Conservation (phyloP, 192 early-diverging fungal genomes). For the Coemansia sp. region DNA sequence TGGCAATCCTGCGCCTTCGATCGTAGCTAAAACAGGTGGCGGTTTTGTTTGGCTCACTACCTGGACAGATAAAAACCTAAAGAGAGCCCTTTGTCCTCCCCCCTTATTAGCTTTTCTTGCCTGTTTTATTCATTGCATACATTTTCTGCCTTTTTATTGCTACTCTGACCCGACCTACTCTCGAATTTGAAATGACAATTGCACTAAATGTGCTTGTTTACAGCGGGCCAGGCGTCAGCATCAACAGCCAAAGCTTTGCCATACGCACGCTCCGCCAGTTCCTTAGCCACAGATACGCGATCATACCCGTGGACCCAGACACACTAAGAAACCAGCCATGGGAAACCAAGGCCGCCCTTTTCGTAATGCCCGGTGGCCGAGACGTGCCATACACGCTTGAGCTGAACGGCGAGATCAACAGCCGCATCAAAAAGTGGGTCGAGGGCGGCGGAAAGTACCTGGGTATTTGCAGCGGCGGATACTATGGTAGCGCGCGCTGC, state of each 20-base stretch:
- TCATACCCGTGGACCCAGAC: conserved; percentile 76
- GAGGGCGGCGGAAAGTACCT: conserved; percentile 77
- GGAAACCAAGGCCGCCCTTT: conserved; percentile 77
- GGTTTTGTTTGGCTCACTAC: too few relatives aligned
- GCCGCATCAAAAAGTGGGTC: conserved; percentile 66
- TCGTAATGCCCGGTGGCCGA: conserved; percentile 89
- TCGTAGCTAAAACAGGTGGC: too few relatives aligned
- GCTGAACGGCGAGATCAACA: conserved; percentile 64
- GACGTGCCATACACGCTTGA: conserved; percentile 77
- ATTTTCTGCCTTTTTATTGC: not conserved
- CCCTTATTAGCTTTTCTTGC: not conserved
- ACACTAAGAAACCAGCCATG: conserved; percentile 77
- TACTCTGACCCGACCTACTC: not conserved
- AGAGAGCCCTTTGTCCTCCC: not conserved
- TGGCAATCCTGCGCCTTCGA: too few relatives aligned
- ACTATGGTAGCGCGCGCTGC: conserved; percentile 68
- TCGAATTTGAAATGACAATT: conserved; percentile 2
- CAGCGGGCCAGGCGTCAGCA: conserved; percentile 47
- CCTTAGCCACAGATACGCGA: conserved; percentile 81
- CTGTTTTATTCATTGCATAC: not conserved
- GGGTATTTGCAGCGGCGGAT: conserved; percentile 91
- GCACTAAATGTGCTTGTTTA: conserved; percentile 51
- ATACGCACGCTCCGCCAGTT: conserved; percentile 66
- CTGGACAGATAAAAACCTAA: too few relatives aligned
- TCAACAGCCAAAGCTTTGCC: conserved; percentile 31